Base-by-base conservation (phyloP, 371 early-diverging fungal genomes). In the Rhizopus delemar region DNA sequence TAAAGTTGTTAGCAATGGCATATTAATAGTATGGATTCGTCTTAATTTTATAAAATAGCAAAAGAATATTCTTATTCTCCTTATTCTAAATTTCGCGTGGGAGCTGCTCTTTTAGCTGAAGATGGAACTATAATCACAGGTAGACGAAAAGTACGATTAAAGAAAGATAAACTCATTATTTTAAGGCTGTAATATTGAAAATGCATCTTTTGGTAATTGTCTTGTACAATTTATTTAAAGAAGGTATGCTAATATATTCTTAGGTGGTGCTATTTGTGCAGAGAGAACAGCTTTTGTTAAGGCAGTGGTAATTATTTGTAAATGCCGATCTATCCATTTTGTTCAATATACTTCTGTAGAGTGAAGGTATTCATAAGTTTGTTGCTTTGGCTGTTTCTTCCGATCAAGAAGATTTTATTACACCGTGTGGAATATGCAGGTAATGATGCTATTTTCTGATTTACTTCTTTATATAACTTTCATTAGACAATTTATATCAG, bases 371-470 rank as follows among this genome's bases (percentile, higher is more conserved):
- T 53, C 63, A 50, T n/a, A 71, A 77, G 49, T 90, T 90, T 68
- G 53, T 74, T 12, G 91, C 87, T 7, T 63, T 90, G 46, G 89
- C 80, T 12, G 85, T 91, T 9, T 74, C 87, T 0, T 77, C 89
- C 69, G 78, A 81, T 51, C 64, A 74, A 57, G 74, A 75, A 32
- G 76, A 83, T 11, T 82, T 72, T 62, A 68, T 85, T 28, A 79
- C 88, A 0, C 93, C 93, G 8, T 93, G 93, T 60, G 93, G 93
- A 29, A 85, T 90, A 62, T 93, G 92, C 80, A 74, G 93, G 75
- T 81, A 81, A 38, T 22, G 15, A 43, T 34, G 32, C 9, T 7
- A 31, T 1, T 22, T 22, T 22, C 22, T 22, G 22, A 22, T 22
- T 22, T 22, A 22, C 43, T 8, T 32, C 8, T n/a, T 2, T 34